Conservation (phyloP, 768 basidiomycete genomes). For the Sarcomyxa edulis region DNA sequence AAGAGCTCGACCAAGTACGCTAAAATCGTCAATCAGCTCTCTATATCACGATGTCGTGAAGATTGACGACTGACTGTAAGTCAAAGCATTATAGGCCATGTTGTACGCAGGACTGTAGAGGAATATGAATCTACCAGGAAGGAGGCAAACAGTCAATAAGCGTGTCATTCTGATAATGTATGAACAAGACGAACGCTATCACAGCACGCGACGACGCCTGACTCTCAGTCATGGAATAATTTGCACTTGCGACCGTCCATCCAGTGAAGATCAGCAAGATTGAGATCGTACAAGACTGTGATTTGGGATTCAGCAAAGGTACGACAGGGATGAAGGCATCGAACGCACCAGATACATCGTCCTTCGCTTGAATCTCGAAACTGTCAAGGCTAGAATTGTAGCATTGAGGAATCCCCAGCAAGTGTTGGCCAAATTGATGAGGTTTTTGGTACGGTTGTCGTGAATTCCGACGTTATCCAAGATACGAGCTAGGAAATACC, state of each 20-base stretch:
- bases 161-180: background rate
- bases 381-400: slow-evolving; percentile 42
- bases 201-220: slow-evolving; percentile 43
- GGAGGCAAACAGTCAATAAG: slow-evolving; percentile 1
- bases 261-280: slow-evolving; percentile 42
- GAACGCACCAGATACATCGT: slow-evolving; percentile 41
- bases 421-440: slow-evolving; percentile 51
- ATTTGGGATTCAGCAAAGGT: background rate
- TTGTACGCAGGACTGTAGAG: slow-evolving; percentile 53
- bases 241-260: slow-evolving; percentile 51
- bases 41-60: background rate
- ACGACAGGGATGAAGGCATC: background rate
- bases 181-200: slow-evolving; percentile 32
- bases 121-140: slow-evolving; percentile 48
- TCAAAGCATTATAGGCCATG: slow-evolving; percentile 51
- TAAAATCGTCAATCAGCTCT: slow-evolving; percentile 13
- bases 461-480: slow-evolving; percentile 47
- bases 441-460: slow-evolving; percentile 45
- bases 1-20: slow-evolving; percentile 67
- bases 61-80: slow-evolving; percentile 40
- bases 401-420: slow-evolving; percentile 54
- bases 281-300: slow-evolving; percentile 39
- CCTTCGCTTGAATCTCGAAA: slow-evolving; percentile 42
- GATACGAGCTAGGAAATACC: slow-evolving; percentile 51
- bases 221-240: slow-evolving; percentile 34